These are phyloP conservation scores for Pestalotiopsis sp. DNA, from an alignment of 2,329 filamentous ascomycete species.

Conservation along the genomic window DNA sequence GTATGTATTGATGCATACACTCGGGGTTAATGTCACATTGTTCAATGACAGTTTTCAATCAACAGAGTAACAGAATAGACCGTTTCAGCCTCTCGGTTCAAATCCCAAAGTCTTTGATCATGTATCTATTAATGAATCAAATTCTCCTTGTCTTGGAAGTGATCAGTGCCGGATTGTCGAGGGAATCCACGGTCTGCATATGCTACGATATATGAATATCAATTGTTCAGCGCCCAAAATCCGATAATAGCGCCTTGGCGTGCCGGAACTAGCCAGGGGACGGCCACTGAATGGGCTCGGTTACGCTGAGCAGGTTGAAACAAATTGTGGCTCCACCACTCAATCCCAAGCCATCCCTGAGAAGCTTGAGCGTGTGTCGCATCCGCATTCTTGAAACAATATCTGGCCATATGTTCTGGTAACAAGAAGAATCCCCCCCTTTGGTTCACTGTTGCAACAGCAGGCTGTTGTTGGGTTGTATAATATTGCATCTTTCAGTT, in stretches of 20 bases:
- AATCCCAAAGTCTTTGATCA: too few relatives aligned
- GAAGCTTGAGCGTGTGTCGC: constrained; percentile 13
- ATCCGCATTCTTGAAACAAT: constrained; percentile 12
- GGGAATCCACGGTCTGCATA: too few relatives aligned
- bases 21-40: rapidly evolving
- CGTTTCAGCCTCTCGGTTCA: too few relatives aligned
- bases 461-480: constrained; percentile 29
- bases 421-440: constrained; percentile 4
- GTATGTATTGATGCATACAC: neutral
- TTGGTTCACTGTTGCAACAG: constrained; percentile 24
- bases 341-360: neutral
- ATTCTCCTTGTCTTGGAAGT: too few relatives aligned
- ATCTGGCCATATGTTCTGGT: constrained; percentile 17
- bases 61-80: too few relatives aligned
- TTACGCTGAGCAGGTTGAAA: constrained; percentile 12
- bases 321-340: constrained; percentile 15
- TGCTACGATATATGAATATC: neutral
- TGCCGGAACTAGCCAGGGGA: neutral
- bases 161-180: too few relatives aligned
- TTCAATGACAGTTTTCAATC: too few relatives aligned
- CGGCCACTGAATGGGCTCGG: neutral
- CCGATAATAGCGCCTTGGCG: neutral
- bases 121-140: too few relatives aligned
- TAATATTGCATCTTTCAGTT: constrained; percentile 10
- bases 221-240: neutral